Base-by-base conservation (phyloP, 2,329 filamentous ascomycete genomes). In the Xylariaceae sp. region DNA sequence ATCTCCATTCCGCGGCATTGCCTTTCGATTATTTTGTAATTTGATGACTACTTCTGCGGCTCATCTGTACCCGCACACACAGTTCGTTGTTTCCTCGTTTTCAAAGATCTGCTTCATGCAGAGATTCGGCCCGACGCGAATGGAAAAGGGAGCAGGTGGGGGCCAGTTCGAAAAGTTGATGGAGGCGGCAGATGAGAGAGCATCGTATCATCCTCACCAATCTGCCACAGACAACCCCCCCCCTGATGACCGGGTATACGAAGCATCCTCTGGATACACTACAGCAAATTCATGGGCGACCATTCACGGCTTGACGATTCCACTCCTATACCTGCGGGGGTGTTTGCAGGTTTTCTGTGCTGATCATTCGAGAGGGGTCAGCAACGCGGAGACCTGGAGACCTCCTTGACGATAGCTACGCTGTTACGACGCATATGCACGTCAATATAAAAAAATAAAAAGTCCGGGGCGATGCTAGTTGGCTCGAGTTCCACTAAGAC, bases 231-330 rank as follows among this genome's bases (percentile, higher is more conserved):
- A 30, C 23, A 67, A 69, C 66, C 67, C 67, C 67, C 67, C 67
- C 68, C 68, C 64, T 64, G 68, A 71, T 64, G 67, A 68, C 66
- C 66, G 60, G 64, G 67, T 67, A 68, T 65, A 66, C 61, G 64
- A 69, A 69, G 64, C 66, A 67, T 65, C 66, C 23, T 67, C 68
- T 69, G 68, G 66, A 71, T 71, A 73, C 69, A 72, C 69, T 73
- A 73, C 67, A 73, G 62, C 67, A 51, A 71, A 64, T 65, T 67
- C 65, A 72, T 72, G 71, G 71, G 70, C 70, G 67, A 72, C 71
- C 71, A 72, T 72, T 73, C 57, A 73, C 68, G 71, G 71, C 68
- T 69, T 72, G 66, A 72, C 67, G 71, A 72, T 65, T 69, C 68
- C 62, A 69, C 65, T 66, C 65, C 67, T 71, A 71, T 71, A 72